Base-by-base conservation (phyloP, 495 filamentous ascomycete species). In the Aspergillus haitiensis region DNA sequence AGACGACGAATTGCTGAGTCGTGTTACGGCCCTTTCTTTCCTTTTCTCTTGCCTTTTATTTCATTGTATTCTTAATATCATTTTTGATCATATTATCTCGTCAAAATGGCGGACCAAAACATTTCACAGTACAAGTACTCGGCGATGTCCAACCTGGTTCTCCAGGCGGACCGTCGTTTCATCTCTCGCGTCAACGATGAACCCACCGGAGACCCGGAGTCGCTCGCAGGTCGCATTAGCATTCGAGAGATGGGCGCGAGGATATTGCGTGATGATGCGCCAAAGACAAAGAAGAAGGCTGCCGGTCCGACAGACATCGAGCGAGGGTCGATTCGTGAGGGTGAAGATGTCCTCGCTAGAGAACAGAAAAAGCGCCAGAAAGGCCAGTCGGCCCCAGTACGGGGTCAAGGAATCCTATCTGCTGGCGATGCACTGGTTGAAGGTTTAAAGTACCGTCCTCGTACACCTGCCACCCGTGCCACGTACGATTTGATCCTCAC, bases 61-160 rank as follows among this genome's bases (percentile, higher is more conserved):
- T 31, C 39, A 64, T 64, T 57, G 11, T 39, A 56, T 66, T 48
- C 32, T 65, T 59, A 53, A 64, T 57, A 37, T 31, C 47, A 52
- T 47, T 50, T 51, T 27, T 27, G 21, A 27, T 27, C 21, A 27
- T 27, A 27, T 46, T 27, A 59, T 18, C 35, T 55, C 55, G 50
- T 66, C 78, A 88, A 75, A 59, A 95, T 95, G 92, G 84, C 89
- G 73, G 92, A 97, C 81, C 88, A 92, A 79, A 89, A 93, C 86
- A 88, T 96, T 54, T 93, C 90, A 67, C 93, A 97, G 78, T 99
- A 97, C 82, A 99, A 99, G 77, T 99, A 99, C 83, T 90, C 91
- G 86, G 93, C 92, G 73, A 99, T 99, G 94, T 98, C 94, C 81
- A 99, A 99, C 86, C 86, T 99, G 91, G 94, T 99, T 72, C 91